These are phyloP conservation scores for Trametes sanguinea DNA, from an alignment of 768 basidiomycete genomes.

Conservation along the genomic window DNA sequence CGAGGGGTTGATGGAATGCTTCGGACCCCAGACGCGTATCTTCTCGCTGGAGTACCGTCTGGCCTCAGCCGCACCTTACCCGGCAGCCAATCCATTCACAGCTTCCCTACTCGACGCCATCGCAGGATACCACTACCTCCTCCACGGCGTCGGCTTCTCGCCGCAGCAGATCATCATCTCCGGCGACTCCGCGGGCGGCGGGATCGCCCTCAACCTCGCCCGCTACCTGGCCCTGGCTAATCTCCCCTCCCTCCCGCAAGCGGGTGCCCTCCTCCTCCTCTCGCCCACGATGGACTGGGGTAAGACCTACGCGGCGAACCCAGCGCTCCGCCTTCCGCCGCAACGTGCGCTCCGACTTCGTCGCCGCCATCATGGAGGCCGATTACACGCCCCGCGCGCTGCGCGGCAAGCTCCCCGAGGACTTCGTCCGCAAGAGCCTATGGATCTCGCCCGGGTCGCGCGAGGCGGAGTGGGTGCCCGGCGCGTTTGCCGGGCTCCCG, in stretches of 20 bases:
- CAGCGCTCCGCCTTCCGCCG: constrained; percentile 4
- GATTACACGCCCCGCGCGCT: constrained; percentile 15
- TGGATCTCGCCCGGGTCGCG: constrained; percentile 18
- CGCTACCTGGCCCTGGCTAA: constrained; percentile 36
- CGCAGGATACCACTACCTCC: constrained; percentile 52
- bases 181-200: constrained; percentile 59
- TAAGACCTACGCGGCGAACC: constrained; percentile 10
- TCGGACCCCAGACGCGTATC: constrained; percentile 28
- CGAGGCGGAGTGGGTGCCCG: not conserved
- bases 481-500: constrained; percentile 28
- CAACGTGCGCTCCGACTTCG: constrained; percentile 8
- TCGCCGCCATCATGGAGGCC: not conserved
- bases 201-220: constrained; percentile 44
- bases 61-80: constrained; percentile 34
- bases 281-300: constrained; percentile 35
- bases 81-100: constrained; percentile 47
- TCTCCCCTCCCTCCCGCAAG: constrained; percentile 14
- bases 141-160: constrained; percentile 42
- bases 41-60: constrained; percentile 50
- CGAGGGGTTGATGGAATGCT: constrained; percentile 20
- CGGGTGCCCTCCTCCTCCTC: constrained; percentile 38
- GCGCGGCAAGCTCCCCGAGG: constrained; percentile 1
- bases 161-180: constrained; percentile 46
- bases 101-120: constrained; percentile 54
- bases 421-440: not conserved